Evolutionary conservation across 352 stramenopile genomes (phyloP), one percentile per base, ranked within the genome.

Genomic region (Blastocystis sp.): DNA sequence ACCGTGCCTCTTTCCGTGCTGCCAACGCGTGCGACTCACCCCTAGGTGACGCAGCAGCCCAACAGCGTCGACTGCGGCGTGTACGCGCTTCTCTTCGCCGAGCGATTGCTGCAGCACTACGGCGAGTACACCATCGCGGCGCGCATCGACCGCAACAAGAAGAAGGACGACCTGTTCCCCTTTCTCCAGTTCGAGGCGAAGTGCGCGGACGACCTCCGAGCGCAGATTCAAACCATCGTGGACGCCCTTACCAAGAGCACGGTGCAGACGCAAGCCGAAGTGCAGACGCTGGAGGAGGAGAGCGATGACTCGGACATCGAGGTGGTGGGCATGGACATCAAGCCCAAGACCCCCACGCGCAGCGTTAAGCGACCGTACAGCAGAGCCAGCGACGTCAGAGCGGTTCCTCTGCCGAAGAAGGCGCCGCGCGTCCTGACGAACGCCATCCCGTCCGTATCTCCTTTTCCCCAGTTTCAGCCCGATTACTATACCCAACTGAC

Each of bases 241-340:
- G 56, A 84, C 2, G 0, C 65, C 5, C 21, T 84, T 1, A 38
- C 21, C 11, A 2, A 38, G 1, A 11, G 53, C 9, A 7, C 45
- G 10, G 9, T 53, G 40, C 3, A 41, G 48, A 28, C 10, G 34
- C 23, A n/a, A n/a, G 21, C 21, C 5, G 5, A 14, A 17, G 48
- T 56, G 5, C 28, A 34, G 28, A 34, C 28, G 28, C 28, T 34
- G 28, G 28, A 34, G 28, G 48, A 56, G 19, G 74, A 84, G 28
- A 69, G 74, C 23, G 71, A 81, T 66, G 60, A 69, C 10, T 84
- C 74, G 56, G 53, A 84, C 7, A 67, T 84, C 45, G 74, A 84
- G 40, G 48, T 56, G 48, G 5, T 56, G 48, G 48, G 14, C 14
- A 0, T 56, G 48, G 14, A 56, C 48, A 56, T 56, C 48, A 56